Percentiles rank a stretch among this genome's conserved stretches.
These are phyloP conservation scores for Phaeosphaeriaceae sp. DNA, from an alignment of 2,329 filamentous ascomycete species.

Conservation along the genomic window DNA sequence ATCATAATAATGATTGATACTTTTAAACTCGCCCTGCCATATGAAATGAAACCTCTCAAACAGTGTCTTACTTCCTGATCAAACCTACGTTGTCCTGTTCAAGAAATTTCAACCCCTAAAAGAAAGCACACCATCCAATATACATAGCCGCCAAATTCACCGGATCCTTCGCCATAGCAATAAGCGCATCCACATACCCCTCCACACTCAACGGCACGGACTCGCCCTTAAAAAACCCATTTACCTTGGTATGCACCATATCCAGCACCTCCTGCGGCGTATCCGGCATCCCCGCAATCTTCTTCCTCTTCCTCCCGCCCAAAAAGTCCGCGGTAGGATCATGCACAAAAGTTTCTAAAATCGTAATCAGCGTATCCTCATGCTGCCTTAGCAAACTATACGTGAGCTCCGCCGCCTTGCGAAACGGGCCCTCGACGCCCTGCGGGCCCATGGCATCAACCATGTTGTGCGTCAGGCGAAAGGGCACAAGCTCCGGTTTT, in stretches of 20 bases:
- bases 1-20: no score
- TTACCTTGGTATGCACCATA: conserved; percentile 84
- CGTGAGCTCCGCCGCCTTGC: conserved; percentile 88
- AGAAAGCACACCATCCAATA: conserved; percentile 86
- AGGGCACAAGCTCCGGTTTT: conserved; percentile 92
- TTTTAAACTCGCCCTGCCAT: no score
- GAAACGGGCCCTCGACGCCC: conserved; percentile 89
- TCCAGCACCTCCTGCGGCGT: conserved; percentile 84
- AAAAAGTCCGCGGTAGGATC: conserved; percentile 95
- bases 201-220: conserved; percentile 93
- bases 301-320: conserved; percentile 67
- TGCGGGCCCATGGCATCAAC: conserved; percentile 95
- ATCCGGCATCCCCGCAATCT: conserved; percentile 63
- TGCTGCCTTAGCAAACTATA: conserved; percentile 84
- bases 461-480: conserved; percentile 98
- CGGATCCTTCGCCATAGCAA: conserved; percentile 82
- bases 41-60: no score
- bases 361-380: conserved; percentile 95
- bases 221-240: conserved; percentile 82
- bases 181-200: conserved; percentile 95
- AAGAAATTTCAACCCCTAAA: conserved; percentile 47
- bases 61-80: no score
- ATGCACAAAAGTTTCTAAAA: conserved; percentile 95
- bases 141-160: conserved; percentile 91
- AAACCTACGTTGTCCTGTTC: no score